These are phyloP conservation scores for Solanum sejunctum DNA, from an alignment of 257 asterid genomes.

Conservation along the genomic window DNA sequence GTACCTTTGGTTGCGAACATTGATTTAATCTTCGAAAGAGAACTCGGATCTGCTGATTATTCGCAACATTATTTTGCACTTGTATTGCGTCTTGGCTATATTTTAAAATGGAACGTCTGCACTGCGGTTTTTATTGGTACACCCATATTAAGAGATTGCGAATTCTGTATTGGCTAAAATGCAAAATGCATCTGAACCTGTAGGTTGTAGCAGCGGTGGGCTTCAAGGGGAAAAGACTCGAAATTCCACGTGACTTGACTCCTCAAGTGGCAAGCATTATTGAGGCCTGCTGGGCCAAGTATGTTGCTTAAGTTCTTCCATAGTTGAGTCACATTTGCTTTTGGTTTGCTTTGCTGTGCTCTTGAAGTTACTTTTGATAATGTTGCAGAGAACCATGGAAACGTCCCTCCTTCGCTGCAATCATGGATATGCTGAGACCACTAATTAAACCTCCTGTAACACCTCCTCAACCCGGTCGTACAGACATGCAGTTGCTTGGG, in stretches of 20 bases:
- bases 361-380: neutral
- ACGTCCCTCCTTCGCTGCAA: slow-evolving; percentile 71
- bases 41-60: neutral
- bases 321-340: neutral
- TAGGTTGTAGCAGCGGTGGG: slow-evolving; percentile 98
- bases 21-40: neutral
- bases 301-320: neutral
- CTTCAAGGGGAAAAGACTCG: slow-evolving; percentile 70
- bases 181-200: neutral
- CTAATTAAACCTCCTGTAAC: slow-evolving; percentile 41
- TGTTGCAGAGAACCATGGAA: slow-evolving; percentile 84
- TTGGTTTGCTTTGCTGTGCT: neutral
- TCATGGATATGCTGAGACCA: slow-evolving; percentile 75
- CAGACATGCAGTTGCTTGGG: slow-evolving; percentile 30
- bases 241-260: slow-evolving; percentile 63
- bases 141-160: neutral
- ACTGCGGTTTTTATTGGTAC: no score
- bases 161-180: neutral
- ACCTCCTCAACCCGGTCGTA: slow-evolving; percentile 32
- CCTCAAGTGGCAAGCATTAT: slow-evolving; percentile 70
- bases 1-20: neutral
- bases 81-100: neutral
- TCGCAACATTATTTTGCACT: neutral
- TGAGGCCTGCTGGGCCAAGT: slow-evolving; percentile 88
- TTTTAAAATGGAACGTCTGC: no score